Base-by-base conservation (phyloP, 495 filamentous ascomycete species). In the Penicillium paxilli region DNA sequence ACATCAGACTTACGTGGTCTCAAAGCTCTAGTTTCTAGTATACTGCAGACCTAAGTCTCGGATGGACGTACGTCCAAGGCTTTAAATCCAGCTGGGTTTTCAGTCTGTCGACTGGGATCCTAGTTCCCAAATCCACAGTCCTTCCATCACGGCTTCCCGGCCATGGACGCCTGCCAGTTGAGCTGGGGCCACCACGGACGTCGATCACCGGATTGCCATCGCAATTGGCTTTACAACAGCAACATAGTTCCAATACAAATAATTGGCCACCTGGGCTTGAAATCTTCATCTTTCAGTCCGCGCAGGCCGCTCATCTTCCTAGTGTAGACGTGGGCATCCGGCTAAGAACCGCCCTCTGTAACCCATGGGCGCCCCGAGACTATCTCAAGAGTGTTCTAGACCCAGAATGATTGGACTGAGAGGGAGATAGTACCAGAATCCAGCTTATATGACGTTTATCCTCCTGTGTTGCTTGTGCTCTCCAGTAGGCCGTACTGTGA, bases 401-500 rank as follows among this genome's bases (percentile, higher is more conserved):
- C n/a, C n/a, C n/a, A n/a, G n/a, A n/a, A n/a, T n/a, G n/a, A n/a
- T n/a, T n/a, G n/a, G n/a, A 47, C 47, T 46, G 51, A 28, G 20
- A 56, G 54, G 32, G 32, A 44, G n/a, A 23, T 30, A 48, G 48
- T 10, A 51, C 33, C 8, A 52, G 47, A 30, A 57, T 11, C 33
- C 25, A 45, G 41, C 40, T 52, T 26, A 52, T 52, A 38, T 54
- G 44, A 47, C 51, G 44, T 48, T 11, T 48, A 2, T 3, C 51
- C 20, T 45, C 37, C 49, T 52, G 28, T 57, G 44, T 47, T 35
- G 49, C 38, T n/a, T 28, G 42, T 46, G 51, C 51, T 53, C 51
- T 47, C 33, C 51, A 53, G 28, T 14, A 30, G 33, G 35, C 37
- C 49, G 25, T 51, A 21, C 49, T 44, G 22, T 51, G 49, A 42